Conservation (phyloP, 805 yeast species). For the Hanseniaspora taiwanica region DNA sequence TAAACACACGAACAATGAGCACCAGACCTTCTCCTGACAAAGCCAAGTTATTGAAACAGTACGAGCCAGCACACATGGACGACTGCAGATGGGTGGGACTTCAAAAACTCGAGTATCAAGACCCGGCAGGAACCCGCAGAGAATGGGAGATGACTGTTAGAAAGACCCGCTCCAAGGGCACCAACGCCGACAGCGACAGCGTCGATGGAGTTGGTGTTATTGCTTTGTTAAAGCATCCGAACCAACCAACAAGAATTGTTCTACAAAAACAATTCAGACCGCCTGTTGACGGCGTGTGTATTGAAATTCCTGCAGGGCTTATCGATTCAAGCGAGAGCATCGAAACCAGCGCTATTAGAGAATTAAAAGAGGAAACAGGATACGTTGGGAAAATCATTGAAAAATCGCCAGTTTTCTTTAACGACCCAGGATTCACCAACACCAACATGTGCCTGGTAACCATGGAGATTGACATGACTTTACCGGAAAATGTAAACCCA, state of each 20-base stretch:
- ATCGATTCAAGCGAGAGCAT: conserved; percentile 73
- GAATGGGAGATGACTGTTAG: conserved; percentile 90
- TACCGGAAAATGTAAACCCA: conserved; percentile 56
- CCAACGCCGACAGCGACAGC: conserved; percentile 25
- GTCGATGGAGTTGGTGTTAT: conserved; percentile 88
- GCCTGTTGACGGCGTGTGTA: conserved; percentile 76
- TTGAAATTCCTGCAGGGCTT: conserved; percentile 93
- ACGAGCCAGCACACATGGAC: conserved; percentile 21
- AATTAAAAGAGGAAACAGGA: conserved; percentile 86
- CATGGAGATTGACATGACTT: conserved; percentile 59
- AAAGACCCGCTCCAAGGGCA: conserved; percentile 50
- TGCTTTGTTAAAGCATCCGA: conserved; percentile 46
- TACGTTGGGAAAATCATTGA: conserved; percentile 48
- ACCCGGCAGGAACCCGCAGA: conserved; percentile 55
- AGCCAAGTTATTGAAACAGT: conserved; percentile 21
- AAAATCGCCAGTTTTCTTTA: conserved; percentile 38
- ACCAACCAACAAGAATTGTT: conserved; percentile 39
- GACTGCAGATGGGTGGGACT: conserved; percentile 59
- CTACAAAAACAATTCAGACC: conserved; percentile 89
- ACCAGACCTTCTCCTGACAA: conserved; percentile 18
- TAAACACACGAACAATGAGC: not conserved
- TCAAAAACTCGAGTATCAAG: conserved; percentile 53
- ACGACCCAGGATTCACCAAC: conserved; percentile 84
- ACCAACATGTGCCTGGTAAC: conserved; percentile 74
- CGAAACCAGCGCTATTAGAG: conserved; percentile 75